These are phyloP conservation scores for Raffaelea albimanens DNA, from an alignment of 2,329 filamentous ascomycete genomes.

Conservation along the genomic window DNA sequence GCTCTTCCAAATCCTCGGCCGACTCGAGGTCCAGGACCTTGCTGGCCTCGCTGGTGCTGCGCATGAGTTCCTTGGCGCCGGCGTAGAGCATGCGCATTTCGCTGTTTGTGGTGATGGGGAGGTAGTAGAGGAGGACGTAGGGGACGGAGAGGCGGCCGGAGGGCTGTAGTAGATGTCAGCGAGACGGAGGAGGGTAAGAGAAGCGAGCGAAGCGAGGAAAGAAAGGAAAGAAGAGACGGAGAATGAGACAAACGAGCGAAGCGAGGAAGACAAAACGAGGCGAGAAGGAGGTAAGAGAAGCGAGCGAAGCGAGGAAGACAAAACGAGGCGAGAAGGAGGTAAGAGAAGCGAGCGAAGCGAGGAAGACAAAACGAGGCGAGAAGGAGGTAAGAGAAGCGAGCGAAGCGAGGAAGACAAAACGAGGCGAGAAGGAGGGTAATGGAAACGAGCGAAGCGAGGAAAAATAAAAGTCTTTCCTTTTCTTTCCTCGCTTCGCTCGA, in stretches of 20 bases:
- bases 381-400: neutral
- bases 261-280: slow-evolving; percentile 31
- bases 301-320: slow-evolving; percentile 84
- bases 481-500: too few species aligned
- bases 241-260: neutral
- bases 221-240: neutral
- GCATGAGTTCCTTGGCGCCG: slow-evolving; percentile 90
- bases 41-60: slow-evolving; percentile 84
- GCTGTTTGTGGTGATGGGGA: slow-evolving; percentile 82
- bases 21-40: slow-evolving; percentile 77
- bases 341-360: neutral
- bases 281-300: slow-evolving; percentile 87
- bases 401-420: neutral
- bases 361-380: neutral
- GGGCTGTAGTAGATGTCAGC: slow-evolving; percentile 37
- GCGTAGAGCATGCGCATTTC: slow-evolving; percentile 90
- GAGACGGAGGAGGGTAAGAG: neutral
- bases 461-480: too few species aligned
- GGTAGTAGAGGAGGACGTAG: slow-evolving; percentile 91
- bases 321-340: slow-evolving; percentile 70
- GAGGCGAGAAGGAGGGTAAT: too few species aligned
- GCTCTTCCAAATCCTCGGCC: slow-evolving; percentile 71
- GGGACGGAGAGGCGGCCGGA: slow-evolving; percentile 81
- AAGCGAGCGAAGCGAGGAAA: neutral
- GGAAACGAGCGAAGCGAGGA: neutral